Conservation (phyloP, 139 green algal species). For the Chlorella sp. region DNA sequence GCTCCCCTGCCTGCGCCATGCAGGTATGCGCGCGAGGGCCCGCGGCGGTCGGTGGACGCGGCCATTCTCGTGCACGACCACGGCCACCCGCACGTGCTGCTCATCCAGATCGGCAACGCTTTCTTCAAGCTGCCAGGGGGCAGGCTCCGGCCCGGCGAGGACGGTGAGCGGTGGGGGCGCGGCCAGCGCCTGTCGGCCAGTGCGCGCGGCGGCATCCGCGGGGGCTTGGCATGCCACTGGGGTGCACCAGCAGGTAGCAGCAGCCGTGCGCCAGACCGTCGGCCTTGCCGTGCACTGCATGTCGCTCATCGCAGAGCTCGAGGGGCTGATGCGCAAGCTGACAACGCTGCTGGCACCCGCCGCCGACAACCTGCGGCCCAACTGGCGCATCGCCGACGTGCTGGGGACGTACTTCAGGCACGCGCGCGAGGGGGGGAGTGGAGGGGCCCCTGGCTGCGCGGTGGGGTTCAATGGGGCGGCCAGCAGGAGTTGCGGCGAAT, state of each 20-base stretch:
- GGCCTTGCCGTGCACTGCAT: no score
- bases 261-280: no score
- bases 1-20: background rate
- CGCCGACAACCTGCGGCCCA: slow-evolving; percentile 26
- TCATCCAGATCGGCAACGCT: slow-evolving; percentile 77
- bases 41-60: slow-evolving; percentile 83
- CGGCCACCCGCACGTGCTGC: slow-evolving; percentile 91
- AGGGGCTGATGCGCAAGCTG: slow-evolving; percentile 90
- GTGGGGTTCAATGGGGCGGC: no score
- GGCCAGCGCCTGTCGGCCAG: no score
- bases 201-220: no score
- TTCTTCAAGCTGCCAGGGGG: slow-evolving; percentile 94
- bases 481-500: slow-evolving; percentile 36
- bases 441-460: no score
- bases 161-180: no score
- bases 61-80: slow-evolving; percentile 91
- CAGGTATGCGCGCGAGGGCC: slow-evolving; percentile 86
- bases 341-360: slow-evolving; percentile 70
- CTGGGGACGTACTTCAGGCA: slow-evolving; percentile 36
- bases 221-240: no score
- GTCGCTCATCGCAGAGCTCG: slow-evolving; percentile 90
- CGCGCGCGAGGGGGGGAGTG: background rate
- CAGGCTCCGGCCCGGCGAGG: slow-evolving; percentile 84
- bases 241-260: no score
- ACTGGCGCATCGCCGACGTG: slow-evolving; percentile 43